These are phyloP conservation scores for Nidula niveotomentosa DNA, from an alignment of 1,284 basidiomycete species.

Conservation along the genomic window DNA sequence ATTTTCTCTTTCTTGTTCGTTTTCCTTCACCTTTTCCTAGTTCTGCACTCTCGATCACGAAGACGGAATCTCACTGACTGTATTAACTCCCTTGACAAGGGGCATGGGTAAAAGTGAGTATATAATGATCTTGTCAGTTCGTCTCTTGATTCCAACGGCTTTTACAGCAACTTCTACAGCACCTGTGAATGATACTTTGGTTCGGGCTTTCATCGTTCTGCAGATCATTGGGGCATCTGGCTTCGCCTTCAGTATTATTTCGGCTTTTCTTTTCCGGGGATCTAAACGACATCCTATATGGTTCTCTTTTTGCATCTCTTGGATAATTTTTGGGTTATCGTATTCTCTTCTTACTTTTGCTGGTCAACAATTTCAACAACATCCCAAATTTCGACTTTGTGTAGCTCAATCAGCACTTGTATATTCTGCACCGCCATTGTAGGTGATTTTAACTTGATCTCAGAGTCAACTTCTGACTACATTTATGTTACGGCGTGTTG, in stretches of 20 bases:
- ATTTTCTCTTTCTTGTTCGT: too few species aligned
- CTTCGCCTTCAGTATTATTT: background rate
- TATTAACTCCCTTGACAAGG: too few species aligned
- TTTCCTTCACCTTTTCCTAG: too few species aligned
- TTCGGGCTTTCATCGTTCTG: background rate
- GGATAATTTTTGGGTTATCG: constrained; percentile 32
- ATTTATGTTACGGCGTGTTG: background rate
- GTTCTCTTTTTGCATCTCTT: constrained; percentile 32
- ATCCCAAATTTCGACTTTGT: constrained; percentile 18
- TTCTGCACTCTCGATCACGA: too few species aligned
- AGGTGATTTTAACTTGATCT: constrained; percentile 2
- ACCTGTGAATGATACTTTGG: background rate
- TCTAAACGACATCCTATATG: constrained; percentile 24
- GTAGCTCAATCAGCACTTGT: constrained; percentile 27
- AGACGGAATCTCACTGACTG: too few species aligned
- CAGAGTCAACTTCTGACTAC: background rate
- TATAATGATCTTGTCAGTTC: too few species aligned
- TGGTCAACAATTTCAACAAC: constrained; percentile 10
- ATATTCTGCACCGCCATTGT: constrained; percentile 31
- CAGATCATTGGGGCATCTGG: background rate
- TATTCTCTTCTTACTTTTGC: constrained; percentile 27
- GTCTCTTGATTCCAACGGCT: too few species aligned
- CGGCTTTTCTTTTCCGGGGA: background rate
- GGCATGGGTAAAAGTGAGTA: too few species aligned
- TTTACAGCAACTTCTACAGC: background rate